Conservation (phyloP, 176 grass and related monocot species). For the Triticum turgidum region DNA sequence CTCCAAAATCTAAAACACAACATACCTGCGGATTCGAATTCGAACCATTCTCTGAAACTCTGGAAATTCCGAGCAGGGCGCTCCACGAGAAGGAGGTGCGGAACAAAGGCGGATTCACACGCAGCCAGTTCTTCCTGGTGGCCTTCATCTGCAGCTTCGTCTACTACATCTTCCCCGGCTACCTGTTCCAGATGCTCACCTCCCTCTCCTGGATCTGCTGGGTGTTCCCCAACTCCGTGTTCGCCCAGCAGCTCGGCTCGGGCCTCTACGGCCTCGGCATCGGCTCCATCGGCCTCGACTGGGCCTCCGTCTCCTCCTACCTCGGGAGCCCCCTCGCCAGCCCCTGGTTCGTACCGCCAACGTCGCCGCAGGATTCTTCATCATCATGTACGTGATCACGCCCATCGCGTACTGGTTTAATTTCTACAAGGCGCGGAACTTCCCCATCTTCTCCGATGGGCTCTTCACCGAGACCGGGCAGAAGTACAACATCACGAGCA, state of each 20-base stretch:
- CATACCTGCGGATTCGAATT: background rate
- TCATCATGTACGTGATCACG: constrained; percentile 74
- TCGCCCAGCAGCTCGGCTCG: constrained; percentile 82
- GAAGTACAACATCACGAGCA: constrained; percentile 72
- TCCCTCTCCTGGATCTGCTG: constrained; percentile 96
- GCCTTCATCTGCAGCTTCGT: constrained; percentile 83
- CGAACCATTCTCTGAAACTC: background rate
- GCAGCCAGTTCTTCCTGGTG: constrained; percentile 83
- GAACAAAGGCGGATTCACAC: constrained; percentile 60
- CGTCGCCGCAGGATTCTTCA: constrained; percentile 65
- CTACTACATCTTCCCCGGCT: constrained; percentile 84
- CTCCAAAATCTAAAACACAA: background rate
- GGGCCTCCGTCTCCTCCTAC: constrained; percentile 78
- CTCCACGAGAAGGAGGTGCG: constrained; percentile 82
- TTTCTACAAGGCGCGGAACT: constrained; percentile 68
- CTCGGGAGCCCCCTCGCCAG: constrained; percentile 90
- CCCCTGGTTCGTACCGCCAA: constrained; percentile 97
- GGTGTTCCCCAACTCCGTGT: constrained; percentile 67
- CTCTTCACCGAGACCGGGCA: constrained; percentile 64
- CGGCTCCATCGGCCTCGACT: constrained; percentile 77
- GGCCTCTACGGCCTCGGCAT: constrained; percentile 73
- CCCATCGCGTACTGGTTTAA: constrained; percentile 71
- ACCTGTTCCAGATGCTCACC: constrained; percentile 91
- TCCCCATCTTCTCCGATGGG: constrained; percentile 85
- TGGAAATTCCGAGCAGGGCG: constrained; percentile 5